Base-by-base conservation (phyloP, 2,329 filamentous ascomycete species). In the Talaromyces piceae region DNA sequence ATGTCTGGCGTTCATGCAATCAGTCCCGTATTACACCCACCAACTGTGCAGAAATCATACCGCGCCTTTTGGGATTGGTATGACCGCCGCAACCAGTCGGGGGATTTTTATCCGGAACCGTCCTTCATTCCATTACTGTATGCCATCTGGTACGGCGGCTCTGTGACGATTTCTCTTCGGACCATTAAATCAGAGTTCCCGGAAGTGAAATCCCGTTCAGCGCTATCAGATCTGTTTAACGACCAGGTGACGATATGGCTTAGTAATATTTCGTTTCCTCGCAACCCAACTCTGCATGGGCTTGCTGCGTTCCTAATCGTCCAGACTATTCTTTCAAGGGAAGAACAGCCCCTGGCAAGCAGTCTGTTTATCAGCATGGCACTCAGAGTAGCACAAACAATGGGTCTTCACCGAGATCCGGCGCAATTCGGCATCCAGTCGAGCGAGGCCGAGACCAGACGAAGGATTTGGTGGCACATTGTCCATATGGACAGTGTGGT, bases 391-490 rank as follows among this genome's bases (percentile, higher is more conserved):
- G 73, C 73, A 0, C 73, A 76, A 55, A 73, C 70, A 7, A 73
- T 76, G 66, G 73, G 73, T 12, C 60, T 76, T 4, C 73, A 76
- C 59, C 69, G 73, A 16, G 75, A 77, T 50, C 73, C 73, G 2
- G 70, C 71, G 0, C 69, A 74, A 20, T 76, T 76, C 54, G 70
- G 71, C 5, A 70, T 77, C 45, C 61, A 65, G 9, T 61, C 70
- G 3, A 67, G 67, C 28, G 71, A 74, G 56, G 72, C 73, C 3
- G 73, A 76, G 55, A 66, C 70, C 39, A 64, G 73, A 23, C 66
- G 73, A 46, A 65, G 73, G 13, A 60, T 76, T 46, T 76, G 73
- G 73, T 75, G 72, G 71, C 73, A 75, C 54, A 73, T 76, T 30
- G 68, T 75, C 23, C 70, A 75, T 41, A 73, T 74, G 63, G 72